Base-by-base conservation (phyloP, 2,329 filamentous ascomycete species). In the Didymella pomorum region DNA sequence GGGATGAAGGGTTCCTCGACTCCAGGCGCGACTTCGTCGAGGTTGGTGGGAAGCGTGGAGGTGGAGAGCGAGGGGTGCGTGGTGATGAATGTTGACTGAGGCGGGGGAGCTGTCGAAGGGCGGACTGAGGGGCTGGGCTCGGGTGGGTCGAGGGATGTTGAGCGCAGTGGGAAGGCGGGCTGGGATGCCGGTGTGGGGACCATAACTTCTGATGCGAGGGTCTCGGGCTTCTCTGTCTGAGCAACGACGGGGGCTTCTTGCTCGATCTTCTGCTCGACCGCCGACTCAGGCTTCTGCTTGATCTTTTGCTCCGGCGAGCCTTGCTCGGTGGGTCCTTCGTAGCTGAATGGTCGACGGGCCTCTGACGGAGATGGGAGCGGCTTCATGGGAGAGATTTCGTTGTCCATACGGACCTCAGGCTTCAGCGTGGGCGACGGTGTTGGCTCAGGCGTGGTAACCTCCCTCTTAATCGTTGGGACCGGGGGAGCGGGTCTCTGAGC, bases 381-480 rank as follows among this genome's bases (percentile, higher is more conserved):
- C n/a, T 66, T 68, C 18, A 71, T 44, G 9, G 71, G 69, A 7
- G 71, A 72, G 16, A 68, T 67, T 1, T 58, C 52, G 39, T 42
- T 46, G 37, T 65, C 64, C 20, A 64, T 58, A 14, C 48, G 56
- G 1, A 62, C 49, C 20, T 67, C 52, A 10, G 66, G 66, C 39
- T 68, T 67, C 23, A 67, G 35, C 1, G 56, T 64, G 18, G 70
- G 72, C 8, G 70, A 68, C 3, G 72, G 72, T 3, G 71, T 74
- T 53, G 67, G 69, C 31, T 70, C 70, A 8, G 72, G 72, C 11
- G 72, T 75, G 8, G 72, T 64, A 12, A 64, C 66, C n/a, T 65
- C 61, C 8, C 66, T 54, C 18, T 57, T 58, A 31, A 56, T 60
- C 23, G 58, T 64, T 20, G 67, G 65, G 16, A 57, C 26, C 1